Evolutionary conservation across 2,329 filamentous ascomycete species (phyloP).

Genomic region (Xylaria sp.): DNA sequence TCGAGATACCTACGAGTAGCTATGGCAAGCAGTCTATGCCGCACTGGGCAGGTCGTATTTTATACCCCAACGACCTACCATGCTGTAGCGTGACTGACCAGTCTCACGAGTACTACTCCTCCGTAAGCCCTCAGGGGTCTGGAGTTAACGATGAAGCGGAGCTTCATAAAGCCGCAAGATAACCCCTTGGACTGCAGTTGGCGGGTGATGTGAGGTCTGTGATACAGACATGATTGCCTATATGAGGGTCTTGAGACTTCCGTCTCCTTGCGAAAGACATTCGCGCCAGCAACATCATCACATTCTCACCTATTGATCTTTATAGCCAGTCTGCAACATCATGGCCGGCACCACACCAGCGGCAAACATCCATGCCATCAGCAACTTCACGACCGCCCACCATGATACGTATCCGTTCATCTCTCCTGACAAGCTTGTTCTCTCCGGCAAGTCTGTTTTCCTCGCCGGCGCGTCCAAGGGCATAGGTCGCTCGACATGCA

Average conservation of each 20-base stretch:
- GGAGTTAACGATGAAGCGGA: too few species aligned
- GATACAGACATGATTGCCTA: too few species aligned
- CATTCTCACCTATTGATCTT: neutral
- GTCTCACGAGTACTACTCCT: too few species aligned
- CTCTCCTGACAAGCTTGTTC: slow-evolving; percentile 11
- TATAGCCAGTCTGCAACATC: neutral
- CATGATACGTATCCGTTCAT: neutral
- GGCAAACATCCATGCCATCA: neutral
- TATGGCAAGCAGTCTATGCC: too few species aligned
- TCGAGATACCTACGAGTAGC: too few species aligned
- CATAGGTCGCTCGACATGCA: slow-evolving; percentile 43
- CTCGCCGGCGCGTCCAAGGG: slow-evolving; percentile 48
- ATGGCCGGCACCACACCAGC: neutral
- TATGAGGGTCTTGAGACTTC: neutral
- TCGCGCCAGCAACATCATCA: neutral
- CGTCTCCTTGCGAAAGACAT: neutral
- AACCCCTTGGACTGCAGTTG: too few species aligned
- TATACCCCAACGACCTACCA: too few species aligned
- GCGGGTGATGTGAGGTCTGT: too few species aligned
- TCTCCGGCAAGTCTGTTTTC: slow-evolving; percentile 34
- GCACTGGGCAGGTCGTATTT: too few species aligned
- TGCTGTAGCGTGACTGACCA: too few species aligned
- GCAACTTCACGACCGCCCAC: neutral
- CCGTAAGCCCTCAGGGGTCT: too few species aligned
- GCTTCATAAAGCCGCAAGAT: too few species aligned